phyloP scores from a whole-genome alignment of 176 grass and related monocot genomes.

The Ananas comosus region DNA sequence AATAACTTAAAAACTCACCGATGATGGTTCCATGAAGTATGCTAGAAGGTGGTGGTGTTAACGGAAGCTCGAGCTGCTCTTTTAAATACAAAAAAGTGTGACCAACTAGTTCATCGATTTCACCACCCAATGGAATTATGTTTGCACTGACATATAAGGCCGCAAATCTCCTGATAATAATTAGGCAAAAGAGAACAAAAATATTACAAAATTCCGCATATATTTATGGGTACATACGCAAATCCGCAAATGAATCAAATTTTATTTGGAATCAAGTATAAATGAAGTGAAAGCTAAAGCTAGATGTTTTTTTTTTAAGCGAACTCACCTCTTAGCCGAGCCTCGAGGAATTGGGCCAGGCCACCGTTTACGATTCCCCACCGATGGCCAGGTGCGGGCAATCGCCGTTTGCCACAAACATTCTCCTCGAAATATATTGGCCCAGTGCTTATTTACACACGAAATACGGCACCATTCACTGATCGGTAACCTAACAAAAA shows the following conservation, averaged over 20 bases:
- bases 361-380: constrained; percentile 63
- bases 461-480: constrained; percentile 59
- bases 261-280: constrained; percentile 2
- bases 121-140: constrained; percentile 43
- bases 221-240: neutral
- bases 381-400: constrained; percentile 50
- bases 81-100: constrained; percentile 89
- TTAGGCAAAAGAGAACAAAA: constrained; percentile 6
- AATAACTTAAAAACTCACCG: constrained; percentile 43
- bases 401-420: constrained; percentile 81
- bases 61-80: constrained; percentile 60
- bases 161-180: constrained; percentile 62
- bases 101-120: constrained; percentile 77
- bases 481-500: constrained; percentile 58
- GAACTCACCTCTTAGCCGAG: constrained; percentile 66
- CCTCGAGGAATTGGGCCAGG: constrained; percentile 95
- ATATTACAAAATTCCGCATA: constrained; percentile 3
- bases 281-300: neutral
- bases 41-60: constrained; percentile 56
- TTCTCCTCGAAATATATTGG: constrained; percentile 71
- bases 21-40: constrained; percentile 98
- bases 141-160: constrained; percentile 68
- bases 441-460: constrained; percentile 78
- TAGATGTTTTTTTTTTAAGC: neutral
- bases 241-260: neutral